Evolutionary conservation across 306 rosid genomes (phyloP), one percentile per base, ranked within the genome.

Genomic region (Aeschynomene evenia): DNA sequence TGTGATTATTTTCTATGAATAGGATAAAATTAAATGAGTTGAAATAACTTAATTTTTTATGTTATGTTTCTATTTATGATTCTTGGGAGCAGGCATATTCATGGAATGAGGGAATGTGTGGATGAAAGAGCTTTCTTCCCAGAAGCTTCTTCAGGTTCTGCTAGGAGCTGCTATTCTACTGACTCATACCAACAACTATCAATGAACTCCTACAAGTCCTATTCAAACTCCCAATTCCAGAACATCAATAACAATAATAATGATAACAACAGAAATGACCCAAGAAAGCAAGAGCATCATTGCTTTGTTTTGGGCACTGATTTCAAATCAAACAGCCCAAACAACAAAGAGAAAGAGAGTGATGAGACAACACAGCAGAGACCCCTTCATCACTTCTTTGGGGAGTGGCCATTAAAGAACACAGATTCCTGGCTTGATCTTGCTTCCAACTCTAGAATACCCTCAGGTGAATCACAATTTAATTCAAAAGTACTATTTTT

Each of bases 391-490:
- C 99, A 89, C 55, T 95, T 95, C 88, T 91, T 95, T 84, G 92
- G 87, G 12, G 99, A 91, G 43, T 95, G 99, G 91, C 85, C 96
- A 52, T 82, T 88, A 62, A 95, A 95, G 87, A 83, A 77, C 87
- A 72, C 97, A 15, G 96, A 91, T 63, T 85, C 96, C 53, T 95
- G 97, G 99, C 95, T 95, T 53, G 99, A 95, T 82, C 97, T 95
- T 80, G 89, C 99, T 61, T 82, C 97, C 81, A 87, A 83, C 86
- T 87, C 96, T 73, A 88, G 86, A 74, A 79, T 84, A 56, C 86
- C 73, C 29, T 42, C 75, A 55, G 90, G 92, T 82, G 68, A 80
- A n/a, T n/a, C n/a, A n/a, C n/a, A n/a, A n/a, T n/a, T n/a, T n/a
- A n/a, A n/a, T n/a, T n/a, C n/a, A n/a, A n/a, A n/a, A n/a, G n/a